Base-by-base conservation (phyloP, 805 yeast species). In the Lipomyces yamadae region DNA sequence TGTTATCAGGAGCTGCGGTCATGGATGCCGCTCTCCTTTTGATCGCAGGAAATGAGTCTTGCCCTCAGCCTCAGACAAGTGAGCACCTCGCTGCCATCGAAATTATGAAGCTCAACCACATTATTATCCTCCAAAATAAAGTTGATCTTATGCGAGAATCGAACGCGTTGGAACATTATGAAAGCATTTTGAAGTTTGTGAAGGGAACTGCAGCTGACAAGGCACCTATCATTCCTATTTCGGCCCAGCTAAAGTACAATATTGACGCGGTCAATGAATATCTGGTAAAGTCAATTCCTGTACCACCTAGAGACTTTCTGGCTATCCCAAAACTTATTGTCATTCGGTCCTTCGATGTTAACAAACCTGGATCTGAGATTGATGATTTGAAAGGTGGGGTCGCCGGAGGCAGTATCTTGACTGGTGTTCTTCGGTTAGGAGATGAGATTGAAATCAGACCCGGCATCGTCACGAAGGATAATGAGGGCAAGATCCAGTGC, bases 1-100 rank as follows among this genome's bases (percentile, higher is more conserved):
- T 95, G 99, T 88, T 95, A 86, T 93, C 98, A 58, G 99, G 99
- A 78, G 99, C 99, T 48, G 99, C 99, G 18, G 99, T 95, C 72
- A 95, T 95, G 99, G 99, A 95, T 81, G 99, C 99, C 65, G 99
- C 99, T 2, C 83, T 95, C 69, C 83, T 95, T 77, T 85, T 95
- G 72, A 89, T 95, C 78, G 99, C 99, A 35, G 99, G 98, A 81
- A 95, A 95, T 79, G 99, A 95, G 85, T 87, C 97, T 64, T 95
- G 99, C 84, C 99, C 99, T 69, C 99, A 95, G 84, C 99, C 99
- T 56, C 99, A 95, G 83, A 95, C 99, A 18, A 90, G 97, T 13
- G 99, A 95, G 83, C 99, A 95, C 84, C 86, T 95, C 81, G 99
- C 99, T 61, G 99, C 99, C 71, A 95, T 95, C 76, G 99, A 95